phyloP scores from a whole-genome alignment of 2,329 filamentous ascomycete genomes.

The Ophiobolus disseminans region DNA sequence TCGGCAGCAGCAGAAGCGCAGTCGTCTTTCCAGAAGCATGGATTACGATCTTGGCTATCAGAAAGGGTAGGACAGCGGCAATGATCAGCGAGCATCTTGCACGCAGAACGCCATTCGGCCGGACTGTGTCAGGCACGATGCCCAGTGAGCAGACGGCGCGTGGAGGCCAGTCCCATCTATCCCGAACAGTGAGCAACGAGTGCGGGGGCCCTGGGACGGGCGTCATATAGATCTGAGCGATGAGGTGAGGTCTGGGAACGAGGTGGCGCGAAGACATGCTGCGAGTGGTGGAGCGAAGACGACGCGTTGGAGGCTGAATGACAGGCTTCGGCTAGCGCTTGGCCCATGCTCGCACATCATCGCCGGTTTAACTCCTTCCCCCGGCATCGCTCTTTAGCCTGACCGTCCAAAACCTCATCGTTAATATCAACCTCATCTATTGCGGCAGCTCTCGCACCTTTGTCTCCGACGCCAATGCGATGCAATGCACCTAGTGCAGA shows the following conservation, averaged over 20 bases:
- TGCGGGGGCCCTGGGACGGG: slow-evolving; percentile 16
- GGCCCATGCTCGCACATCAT: slow-evolving; percentile 29
- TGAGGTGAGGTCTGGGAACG: slow-evolving; percentile 15
- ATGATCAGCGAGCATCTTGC: slow-evolving; percentile 18
- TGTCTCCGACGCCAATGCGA: slow-evolving; percentile 20
- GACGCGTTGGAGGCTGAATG: slow-evolving; percentile 33
- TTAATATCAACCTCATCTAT: slow-evolving; percentile 43
- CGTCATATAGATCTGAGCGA: slow-evolving; percentile 20
- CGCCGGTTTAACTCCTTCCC: slow-evolving; percentile 30
- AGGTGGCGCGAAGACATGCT: slow-evolving; percentile 19
- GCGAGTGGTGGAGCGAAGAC: slow-evolving; percentile 27
- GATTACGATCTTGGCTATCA: slow-evolving; percentile 28
- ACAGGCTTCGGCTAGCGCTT: slow-evolving; percentile 16
- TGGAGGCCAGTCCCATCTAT: slow-evolving; percentile 34
- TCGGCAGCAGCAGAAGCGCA: slow-evolving; percentile 24
- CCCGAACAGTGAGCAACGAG: slow-evolving; percentile 26
- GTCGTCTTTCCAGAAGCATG: slow-evolving; percentile 37
- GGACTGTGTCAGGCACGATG: slow-evolving; percentile 24
- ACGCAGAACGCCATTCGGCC: slow-evolving; percentile 36
- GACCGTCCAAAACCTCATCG: slow-evolving; percentile 29
- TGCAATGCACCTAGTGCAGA: slow-evolving; percentile 27
- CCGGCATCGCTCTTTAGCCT: slow-evolving; percentile 40
- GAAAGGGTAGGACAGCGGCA: slow-evolving; percentile 27
- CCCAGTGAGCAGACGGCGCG: slow-evolving; percentile 12
- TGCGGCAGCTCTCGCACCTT: slow-evolving; percentile 23